Percentiles rank a stretch among this genome's conserved stretches.
These are phyloP conservation scores for Linnemannia exigua DNA, from an alignment of 192 early-diverging fungal species.

Conservation along the genomic window DNA sequence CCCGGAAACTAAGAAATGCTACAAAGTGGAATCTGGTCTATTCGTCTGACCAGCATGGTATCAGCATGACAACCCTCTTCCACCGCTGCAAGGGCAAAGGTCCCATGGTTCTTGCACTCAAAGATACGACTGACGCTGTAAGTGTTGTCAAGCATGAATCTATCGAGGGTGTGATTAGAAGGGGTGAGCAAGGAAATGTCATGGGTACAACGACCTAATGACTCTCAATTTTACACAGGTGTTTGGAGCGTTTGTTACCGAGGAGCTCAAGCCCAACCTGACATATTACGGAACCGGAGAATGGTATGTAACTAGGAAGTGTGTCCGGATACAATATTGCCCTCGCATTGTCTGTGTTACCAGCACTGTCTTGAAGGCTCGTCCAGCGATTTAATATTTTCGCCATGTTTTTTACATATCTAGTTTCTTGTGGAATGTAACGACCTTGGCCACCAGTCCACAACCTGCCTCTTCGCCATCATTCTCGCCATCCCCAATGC, in stretches of 20 bases:
- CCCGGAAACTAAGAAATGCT: conserved; percentile 82
- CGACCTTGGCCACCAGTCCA: conserved; percentile 30
- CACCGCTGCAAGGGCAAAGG: conserved; percentile 73
- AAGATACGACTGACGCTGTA: conserved; percentile 71
- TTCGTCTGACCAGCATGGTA: conserved; percentile 95
- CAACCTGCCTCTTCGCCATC: conserved; percentile 30
- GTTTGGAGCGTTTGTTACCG: conserved; percentile 84
- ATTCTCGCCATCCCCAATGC: conserved; percentile 20
- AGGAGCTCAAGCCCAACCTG: conserved; percentile 71
- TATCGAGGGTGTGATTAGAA: background rate
- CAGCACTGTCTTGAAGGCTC: background rate
- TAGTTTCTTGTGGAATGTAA: conserved; percentile 83
- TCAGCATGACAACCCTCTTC: conserved; percentile 89
- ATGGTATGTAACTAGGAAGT: conserved; percentile 64
- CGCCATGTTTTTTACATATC: background rate
- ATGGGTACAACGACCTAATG: background rate
- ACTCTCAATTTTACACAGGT: conserved; percentile 60
- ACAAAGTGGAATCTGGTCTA: conserved; percentile 88
- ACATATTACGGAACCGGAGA: conserved; percentile 88
- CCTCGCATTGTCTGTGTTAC: conserved; percentile 2
- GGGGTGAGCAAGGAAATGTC: background rate
- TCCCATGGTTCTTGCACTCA: conserved; percentile 77
- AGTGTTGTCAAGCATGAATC: conserved; percentile 6
- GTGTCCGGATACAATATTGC: background rate
- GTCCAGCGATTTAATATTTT: background rate